Base-by-base conservation (phyloP, 2,329 filamentous ascomycete species). In the Diplocarpon rosae region DNA sequence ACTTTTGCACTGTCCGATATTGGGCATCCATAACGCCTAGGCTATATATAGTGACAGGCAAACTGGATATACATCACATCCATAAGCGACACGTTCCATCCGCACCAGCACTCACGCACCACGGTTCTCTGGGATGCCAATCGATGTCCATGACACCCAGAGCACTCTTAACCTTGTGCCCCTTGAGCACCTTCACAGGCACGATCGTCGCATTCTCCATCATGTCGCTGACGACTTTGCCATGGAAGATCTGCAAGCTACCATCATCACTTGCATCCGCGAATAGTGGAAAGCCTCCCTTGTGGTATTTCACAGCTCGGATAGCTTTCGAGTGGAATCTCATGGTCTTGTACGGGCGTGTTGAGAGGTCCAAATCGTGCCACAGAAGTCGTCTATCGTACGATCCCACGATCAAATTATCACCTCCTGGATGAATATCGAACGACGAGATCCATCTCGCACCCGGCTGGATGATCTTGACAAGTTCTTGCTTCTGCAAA, bases 171-270 rank as follows among this genome's bases (percentile, higher is more conserved):
- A 96, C 80, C 65, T 83, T 85, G 67, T 98, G 92, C 1, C 92
- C 92, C 59, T 78, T 83, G 39, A 98, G 73, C 59, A 94, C 87
- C 73, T 96, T 98, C 51, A 98, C 74, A 8, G 92, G 92, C 41
- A 96, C 92, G 59, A 98, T 95, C 12, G 83, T 93, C 6, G 92
- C 89, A 60, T 95, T 95, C 69, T 94, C 88, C 77, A 98, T 86
- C 62, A 95, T 71, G 63, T 98, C 92, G 49, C 81, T 87, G 27
- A 93, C 88, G 24, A 96, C 90, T 66, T 90, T 94, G 45, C 88
- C 90, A 63, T 96, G 90, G 77, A 96, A 96, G 43, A 98, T 85
- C 64, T 98, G 92, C 53, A 96, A 68, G 15, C 83, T 87, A 24
- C 92, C 92, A 63, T 98, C 92, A 62, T 98, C 93, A 63, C 85